Evolutionary conservation across 2,329 filamentous ascomycete species (phyloP).

Genomic region (Tolypocladium guangdongense): DNA sequence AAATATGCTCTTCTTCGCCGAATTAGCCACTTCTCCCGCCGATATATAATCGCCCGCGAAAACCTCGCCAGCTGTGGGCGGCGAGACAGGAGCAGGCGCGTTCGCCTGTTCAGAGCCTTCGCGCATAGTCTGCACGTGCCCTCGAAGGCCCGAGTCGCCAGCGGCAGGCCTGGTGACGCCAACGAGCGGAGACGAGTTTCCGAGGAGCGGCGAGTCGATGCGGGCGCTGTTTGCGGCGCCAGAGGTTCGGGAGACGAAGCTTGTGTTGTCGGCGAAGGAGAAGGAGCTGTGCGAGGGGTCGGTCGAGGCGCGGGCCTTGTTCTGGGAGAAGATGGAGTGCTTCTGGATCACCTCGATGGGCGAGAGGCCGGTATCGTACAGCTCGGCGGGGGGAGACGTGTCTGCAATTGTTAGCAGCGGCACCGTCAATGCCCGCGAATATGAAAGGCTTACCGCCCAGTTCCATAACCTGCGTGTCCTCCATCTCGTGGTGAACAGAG

Average conservation of each 20-base stretch:
- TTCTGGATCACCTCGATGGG: constrained; percentile 28
- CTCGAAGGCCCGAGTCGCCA: not conserved
- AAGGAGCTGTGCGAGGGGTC: constrained; percentile 8
- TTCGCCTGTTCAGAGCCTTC: not conserved
- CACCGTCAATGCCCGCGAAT: not conserved
- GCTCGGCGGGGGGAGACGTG: constrained; percentile 32
- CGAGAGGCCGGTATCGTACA: constrained; percentile 31
- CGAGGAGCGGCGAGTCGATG: constrained; percentile 4
- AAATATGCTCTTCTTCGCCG: constrained; percentile 29
- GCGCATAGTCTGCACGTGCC: not conserved
- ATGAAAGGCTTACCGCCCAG: constrained; percentile 28
- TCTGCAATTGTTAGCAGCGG: constrained; percentile 18
- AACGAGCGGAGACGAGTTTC: not conserved
- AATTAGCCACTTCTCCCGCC: constrained; percentile 11
- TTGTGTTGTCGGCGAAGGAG: constrained; percentile 13
- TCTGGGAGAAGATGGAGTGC: constrained; percentile 13
- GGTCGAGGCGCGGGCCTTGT: constrained; percentile 8
- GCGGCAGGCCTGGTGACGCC: not conserved
- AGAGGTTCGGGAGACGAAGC: constrained; percentile 17
- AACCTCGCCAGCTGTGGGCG: constrained; percentile 16
- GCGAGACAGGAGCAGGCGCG: constrained; percentile 11
- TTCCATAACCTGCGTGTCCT: constrained; percentile 32
- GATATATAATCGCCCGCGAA: constrained; percentile 17
- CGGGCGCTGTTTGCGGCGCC: constrained; percentile 4
- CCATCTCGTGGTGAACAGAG: constrained; percentile 27